These are phyloP conservation scores for Monilinia vaccinii-corymbosi DNA, from an alignment of 2,329 filamentous ascomycete genomes.

Conservation along the genomic window DNA sequence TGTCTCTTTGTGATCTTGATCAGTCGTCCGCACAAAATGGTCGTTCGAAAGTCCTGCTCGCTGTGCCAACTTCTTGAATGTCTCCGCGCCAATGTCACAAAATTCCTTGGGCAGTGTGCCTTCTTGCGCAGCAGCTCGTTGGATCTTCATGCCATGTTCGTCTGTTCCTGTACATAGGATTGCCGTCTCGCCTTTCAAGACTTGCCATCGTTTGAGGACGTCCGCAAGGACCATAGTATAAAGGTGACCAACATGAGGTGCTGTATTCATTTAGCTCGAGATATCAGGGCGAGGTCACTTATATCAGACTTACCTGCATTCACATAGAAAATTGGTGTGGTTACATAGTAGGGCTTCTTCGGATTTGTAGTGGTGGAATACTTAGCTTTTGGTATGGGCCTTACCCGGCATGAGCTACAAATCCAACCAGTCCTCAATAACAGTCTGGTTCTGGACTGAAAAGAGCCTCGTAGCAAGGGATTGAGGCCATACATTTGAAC, in stretches of 20 bases:
- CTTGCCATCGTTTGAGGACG: slow-evolving; percentile 85
- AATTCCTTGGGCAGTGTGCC: slow-evolving; percentile 70
- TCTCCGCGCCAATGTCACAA: slow-evolving; percentile 74
- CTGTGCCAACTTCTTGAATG: slow-evolving; percentile 67
- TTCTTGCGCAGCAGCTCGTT: slow-evolving; percentile 69
- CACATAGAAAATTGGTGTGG: slow-evolving; percentile 97
- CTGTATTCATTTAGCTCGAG: slow-evolving; percentile 36
- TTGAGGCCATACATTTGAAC: slow-evolving; percentile 12
- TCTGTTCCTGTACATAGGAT: slow-evolving; percentile 86
- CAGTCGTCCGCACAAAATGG: slow-evolving; percentile 88
- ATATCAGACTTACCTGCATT: slow-evolving; percentile 61
- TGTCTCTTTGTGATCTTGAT: slow-evolving; percentile 68
- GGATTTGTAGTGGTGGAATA: slow-evolving; percentile 16
- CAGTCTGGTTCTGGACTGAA: slow-evolving; percentile 8
- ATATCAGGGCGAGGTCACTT: background rate
- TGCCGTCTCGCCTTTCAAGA: slow-evolving; percentile 61
- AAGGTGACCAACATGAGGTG: slow-evolving; percentile 88
- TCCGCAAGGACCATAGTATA: slow-evolving; percentile 90
- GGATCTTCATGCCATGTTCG: slow-evolving; percentile 96
- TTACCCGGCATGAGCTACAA: slow-evolving; percentile 20
- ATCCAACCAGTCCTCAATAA: slow-evolving; percentile 17
- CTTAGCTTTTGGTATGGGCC: background rate
- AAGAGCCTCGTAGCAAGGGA: slow-evolving; percentile 15
- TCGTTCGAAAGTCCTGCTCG: slow-evolving; percentile 66
- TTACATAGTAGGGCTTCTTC: slow-evolving; percentile 85